Evolutionary conservation across 1,139 yeast species (phyloP), one percentile per base, ranked within the genome.

Genomic region (Zygosaccharomyces pseudobailii): DNA sequence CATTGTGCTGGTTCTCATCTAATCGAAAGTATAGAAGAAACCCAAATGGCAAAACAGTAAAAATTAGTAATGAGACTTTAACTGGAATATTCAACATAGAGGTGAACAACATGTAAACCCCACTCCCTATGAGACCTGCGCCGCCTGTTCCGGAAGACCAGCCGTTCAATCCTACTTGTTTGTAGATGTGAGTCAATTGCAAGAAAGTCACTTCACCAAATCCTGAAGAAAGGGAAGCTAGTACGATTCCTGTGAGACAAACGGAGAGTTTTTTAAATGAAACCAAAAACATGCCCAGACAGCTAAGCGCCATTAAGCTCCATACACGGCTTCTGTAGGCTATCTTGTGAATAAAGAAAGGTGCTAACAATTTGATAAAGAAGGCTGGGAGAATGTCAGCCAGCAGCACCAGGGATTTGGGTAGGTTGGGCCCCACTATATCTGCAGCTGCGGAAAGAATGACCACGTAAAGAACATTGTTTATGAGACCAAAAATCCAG

Each of bases 81-180:
- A 81, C 75, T 4, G 76, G 63, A 3, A 81, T 45, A 3, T 74
- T 66, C 13, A 80, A 44, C 66, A 81, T 71, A 0, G 86, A 78
- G 0, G 88, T 83, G 51, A 80, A 49, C 1, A 76, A 56, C 67
- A 83, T 55, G 55, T 74, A 82, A 6, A 72, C 60, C 41, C 79
- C 79, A 57, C 95, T 82, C 0, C 97, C 98, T 20, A 80, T 76
- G 3, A 90, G 66, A 0, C 97, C 97, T 0, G 98, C 97, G 9
- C 88, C 95, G 0, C 97, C 97, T 0, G 97, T 92, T 0, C 98
- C 98, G 10, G 89, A 78, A 32, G 95, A 85, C 78, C 94, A 92
- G 0, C 95, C 97, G 42, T 86, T 82, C 40, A 92, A 72, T 3
- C 96, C 75, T 19, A 68, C 63, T 30, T 75, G 74, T 19, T 73